A percentile compares a stretch with the other conserved stretches of the same genome.
Conservation (phyloP, 2,329 filamentous ascomycete species). For the Curvularia eragrostidis region DNA sequence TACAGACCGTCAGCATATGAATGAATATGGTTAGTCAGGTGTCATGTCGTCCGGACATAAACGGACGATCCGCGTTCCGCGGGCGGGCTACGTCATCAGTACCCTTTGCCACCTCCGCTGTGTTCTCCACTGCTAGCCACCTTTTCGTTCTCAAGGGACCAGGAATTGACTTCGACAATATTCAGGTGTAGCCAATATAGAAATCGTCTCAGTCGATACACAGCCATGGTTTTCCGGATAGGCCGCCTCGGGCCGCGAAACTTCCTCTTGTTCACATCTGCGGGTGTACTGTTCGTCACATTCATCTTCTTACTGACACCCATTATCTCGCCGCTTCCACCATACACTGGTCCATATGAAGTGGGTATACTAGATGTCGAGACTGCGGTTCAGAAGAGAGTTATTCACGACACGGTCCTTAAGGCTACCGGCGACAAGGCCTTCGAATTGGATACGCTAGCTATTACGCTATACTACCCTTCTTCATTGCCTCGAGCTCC, state of each 20-base stretch:
- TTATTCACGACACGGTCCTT: conserved; percentile 47
- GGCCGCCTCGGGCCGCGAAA: conserved; percentile 33
- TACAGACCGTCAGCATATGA: neutral
- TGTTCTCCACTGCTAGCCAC: neutral
- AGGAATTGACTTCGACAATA: neutral
- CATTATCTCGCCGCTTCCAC: conserved; percentile 52
- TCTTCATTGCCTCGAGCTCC: conserved; percentile 36
- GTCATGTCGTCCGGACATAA: too few species aligned
- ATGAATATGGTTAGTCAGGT: neutral
- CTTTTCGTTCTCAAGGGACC: neutral
- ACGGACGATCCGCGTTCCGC: neutral
- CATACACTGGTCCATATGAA: conserved; percentile 52
- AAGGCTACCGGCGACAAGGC: conserved; percentile 50
- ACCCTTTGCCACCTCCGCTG: conserved; percentile 1
- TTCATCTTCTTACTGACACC: conserved; percentile 51
- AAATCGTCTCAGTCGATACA: conserved; percentile 2
- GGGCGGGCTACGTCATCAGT: conserved; percentile 25
- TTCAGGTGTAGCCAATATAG: neutral
- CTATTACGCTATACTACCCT: conserved; percentile 57
- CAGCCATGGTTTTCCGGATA: conserved; percentile 32
- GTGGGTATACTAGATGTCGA: conserved; percentile 56
- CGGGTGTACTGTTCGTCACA: conserved; percentile 42
- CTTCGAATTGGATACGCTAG: conserved; percentile 55
- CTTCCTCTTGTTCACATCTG: conserved; percentile 37
- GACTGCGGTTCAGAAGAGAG: conserved; percentile 45